Evolutionary conservation across 768 basidiomycete species (phyloP).

Genomic region (Multifurca ochricompacta): DNA sequence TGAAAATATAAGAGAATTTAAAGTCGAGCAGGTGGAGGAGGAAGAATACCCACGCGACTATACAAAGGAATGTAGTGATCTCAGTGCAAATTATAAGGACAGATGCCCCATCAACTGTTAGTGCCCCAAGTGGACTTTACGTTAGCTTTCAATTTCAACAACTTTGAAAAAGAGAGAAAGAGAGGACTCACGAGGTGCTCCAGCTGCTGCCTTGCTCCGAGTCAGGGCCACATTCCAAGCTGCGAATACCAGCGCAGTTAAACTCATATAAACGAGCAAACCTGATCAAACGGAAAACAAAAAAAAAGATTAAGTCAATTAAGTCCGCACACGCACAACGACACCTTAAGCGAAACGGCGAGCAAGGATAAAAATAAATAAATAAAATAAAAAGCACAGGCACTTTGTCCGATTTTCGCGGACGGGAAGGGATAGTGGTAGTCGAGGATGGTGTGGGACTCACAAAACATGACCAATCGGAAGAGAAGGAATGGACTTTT

Average conservation of each 20-base stretch:
- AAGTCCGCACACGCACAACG: too few species aligned
- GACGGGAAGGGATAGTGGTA: too few species aligned
- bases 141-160: too few species aligned
- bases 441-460: constrained; percentile 33
- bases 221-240: constrained; percentile 13
- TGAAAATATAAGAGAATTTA: too few species aligned
- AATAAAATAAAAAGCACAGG: too few species aligned
- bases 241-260: constrained; percentile 12
- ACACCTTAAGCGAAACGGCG: too few species aligned
- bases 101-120: background rate
- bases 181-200: background rate
- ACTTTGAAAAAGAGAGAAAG: too few species aligned
- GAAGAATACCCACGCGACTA: constrained; percentile 30
- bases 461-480: constrained; percentile 45
- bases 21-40: constrained; percentile 36
- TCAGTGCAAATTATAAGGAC: background rate
- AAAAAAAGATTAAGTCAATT: too few species aligned
- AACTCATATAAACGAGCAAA: constrained; percentile 38
- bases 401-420: too few species aligned
- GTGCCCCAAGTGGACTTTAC: too few species aligned
- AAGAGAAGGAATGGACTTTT: constrained; percentile 47
- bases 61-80: constrained; percentile 26
- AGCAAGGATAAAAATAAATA: too few species aligned
- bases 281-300: too few species aligned
- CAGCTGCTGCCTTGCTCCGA: background rate